phyloP scores from a whole-genome alignment of 1,284 basidiomycete species.

The Cryptococcus hybrid region DNA sequence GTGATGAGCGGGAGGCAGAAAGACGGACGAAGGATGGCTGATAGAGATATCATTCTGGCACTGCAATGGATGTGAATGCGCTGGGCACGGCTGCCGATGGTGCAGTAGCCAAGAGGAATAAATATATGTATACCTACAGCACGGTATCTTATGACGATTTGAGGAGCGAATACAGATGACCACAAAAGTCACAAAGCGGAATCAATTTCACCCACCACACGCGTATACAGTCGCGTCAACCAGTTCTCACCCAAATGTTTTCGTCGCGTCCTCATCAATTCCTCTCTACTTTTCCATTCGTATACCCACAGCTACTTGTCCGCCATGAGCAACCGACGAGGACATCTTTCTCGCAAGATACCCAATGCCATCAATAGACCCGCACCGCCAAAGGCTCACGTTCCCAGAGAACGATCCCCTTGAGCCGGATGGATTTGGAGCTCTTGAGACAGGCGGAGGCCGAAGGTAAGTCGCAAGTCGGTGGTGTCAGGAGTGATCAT shows the following conservation, averaged over 20 bases:
- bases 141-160: background rate
- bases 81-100: background rate
- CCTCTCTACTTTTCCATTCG: background rate
- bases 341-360: conserved; percentile 42
- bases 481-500: background rate
- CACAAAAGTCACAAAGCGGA: conserved; percentile 5
- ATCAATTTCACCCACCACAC: conserved; percentile 7
- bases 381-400: conserved; percentile 18
- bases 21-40: conserved; percentile 12
- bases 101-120: background rate
- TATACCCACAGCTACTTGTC: background rate
- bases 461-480: conserved; percentile 20
- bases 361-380: conserved; percentile 48
- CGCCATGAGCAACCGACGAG: conserved; percentile 36
- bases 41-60: background rate
- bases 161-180: background rate
- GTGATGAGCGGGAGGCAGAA: conserved; percentile 16
- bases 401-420: conserved; percentile 12
- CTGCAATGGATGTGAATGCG: background rate
- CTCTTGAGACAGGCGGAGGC: conserved; percentile 23
- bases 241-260: background rate
- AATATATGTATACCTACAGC: background rate
- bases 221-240: conserved; percentile 2
- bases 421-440: conserved; percentile 28
- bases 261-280: conserved; percentile 1